phyloP scores from a whole-genome alignment of 1,284 basidiomycete genomes.

The Pulchroboletus neoregius region DNA sequence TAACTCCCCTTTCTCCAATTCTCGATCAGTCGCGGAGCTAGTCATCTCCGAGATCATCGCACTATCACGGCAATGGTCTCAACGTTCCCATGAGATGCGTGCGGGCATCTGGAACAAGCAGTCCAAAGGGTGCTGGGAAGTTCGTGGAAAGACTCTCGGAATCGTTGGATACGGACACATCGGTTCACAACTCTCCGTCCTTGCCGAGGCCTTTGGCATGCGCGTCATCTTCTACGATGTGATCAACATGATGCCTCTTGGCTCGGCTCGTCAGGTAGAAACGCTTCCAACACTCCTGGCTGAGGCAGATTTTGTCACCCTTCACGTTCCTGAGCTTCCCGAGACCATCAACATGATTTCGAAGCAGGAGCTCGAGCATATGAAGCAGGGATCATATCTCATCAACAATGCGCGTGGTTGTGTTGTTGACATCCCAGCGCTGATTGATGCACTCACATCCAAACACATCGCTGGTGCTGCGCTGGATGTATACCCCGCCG shows the following conservation, averaged over 20 bases:
- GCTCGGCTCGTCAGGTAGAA: constrained; percentile 88
- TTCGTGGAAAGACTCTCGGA: constrained; percentile 96
- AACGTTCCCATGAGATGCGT: constrained; percentile 86
- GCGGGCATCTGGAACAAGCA: constrained; percentile 98
- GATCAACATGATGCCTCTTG: constrained; percentile 96
- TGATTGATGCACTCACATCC: constrained; percentile 78
- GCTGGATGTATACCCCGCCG: constrained; percentile 91
- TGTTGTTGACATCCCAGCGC: constrained; percentile 92
- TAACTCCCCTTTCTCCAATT: constrained; percentile 99
- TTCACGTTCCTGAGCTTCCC: constrained; percentile 95
- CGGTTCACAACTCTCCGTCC: constrained; percentile 94
- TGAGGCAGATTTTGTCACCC: constrained; percentile 89
- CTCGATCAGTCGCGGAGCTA: constrained; percentile 97
- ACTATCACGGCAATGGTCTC: constrained; percentile 91
- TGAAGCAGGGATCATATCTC: constrained; percentile 95
- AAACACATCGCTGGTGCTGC: constrained; percentile 92
- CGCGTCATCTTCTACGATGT: constrained; percentile 96
- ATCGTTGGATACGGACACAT: constrained; percentile 99
- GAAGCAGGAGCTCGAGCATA: constrained; percentile 70
- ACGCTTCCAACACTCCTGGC: constrained; percentile 75
- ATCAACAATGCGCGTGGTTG: constrained; percentile 97
- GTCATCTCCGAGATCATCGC: constrained; percentile 94
- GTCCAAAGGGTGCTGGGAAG: constrained; percentile 97
- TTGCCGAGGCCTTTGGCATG: constrained; percentile 96
- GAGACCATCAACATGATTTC: constrained; percentile 97